Evolutionary conservation across 768 basidiomycete species (phyloP), one percentile per base, ranked within the genome.

Genomic region (Cubamyces sp.): DNA sequence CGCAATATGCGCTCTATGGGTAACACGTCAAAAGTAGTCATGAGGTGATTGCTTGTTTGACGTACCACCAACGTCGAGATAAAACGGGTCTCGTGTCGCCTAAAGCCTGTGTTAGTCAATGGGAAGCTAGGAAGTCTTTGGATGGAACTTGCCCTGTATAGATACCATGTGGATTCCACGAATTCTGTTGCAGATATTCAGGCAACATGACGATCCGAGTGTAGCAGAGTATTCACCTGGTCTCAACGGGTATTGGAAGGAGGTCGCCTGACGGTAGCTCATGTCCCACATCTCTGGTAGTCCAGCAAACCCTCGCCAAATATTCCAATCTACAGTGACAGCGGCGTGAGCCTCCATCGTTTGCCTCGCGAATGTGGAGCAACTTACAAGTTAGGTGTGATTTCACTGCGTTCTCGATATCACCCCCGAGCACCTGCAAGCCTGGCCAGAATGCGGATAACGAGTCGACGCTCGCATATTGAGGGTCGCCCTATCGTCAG

Each of bases 391-490:
- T 83, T 69, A 96, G 75, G 75, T 98, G 96, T n/a, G 91, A 82
- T 69, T 92, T 92, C 68, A 97, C 92, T 18, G 96, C 96, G 72
- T 84, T 94, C 72, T 92, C 87, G 39, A 97, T 71, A 76, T 97
- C 92, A 19, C 91, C 92, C 3, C 87, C 86, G 14, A 94, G 76
- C 11, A 95, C 91, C 75, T 97, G 96, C 16, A 98, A 79, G 21
- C 96, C 97, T n/a, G 96, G 94, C 87, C 96, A 94, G 74, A 98
- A 99, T 1, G 97, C 95, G 2, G 94, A 93, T 16, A 99, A 77
- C 2, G 94, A 97, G 73, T 99, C 97, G n/a, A 96, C 79, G n/a
- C 87, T 90, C 47, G 81, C 76, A 69, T 88, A 92, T 7, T 87
- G 81, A 5, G 86, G 78, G 61, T 92, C 88, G 19, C 96, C 71